phyloP scores from a whole-genome alignment of 2,329 filamentous ascomycete genomes.

The Amauroascus niger region DNA sequence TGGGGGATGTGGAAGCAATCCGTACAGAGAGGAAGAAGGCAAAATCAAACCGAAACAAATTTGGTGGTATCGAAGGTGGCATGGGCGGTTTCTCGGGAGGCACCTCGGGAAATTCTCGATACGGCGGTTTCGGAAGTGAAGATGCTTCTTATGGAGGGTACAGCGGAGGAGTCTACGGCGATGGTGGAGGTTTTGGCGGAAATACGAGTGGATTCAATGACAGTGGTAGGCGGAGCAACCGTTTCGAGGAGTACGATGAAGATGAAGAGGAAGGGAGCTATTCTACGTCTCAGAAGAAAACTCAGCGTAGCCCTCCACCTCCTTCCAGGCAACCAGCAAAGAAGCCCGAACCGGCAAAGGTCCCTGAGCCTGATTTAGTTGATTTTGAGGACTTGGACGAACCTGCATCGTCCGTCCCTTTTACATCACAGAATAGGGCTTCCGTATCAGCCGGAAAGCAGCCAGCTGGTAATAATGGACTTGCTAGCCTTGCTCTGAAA shows the following conservation, averaged over 20 bases:
- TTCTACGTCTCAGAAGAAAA: constrained; percentile 46
- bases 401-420: constrained; percentile 35
- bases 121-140: constrained; percentile 87
- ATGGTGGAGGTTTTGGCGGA: constrained; percentile 86
- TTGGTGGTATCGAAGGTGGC: constrained; percentile 85
- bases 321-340: constrained; percentile 39
- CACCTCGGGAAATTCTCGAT: constrained; percentile 53
- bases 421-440: constrained; percentile 23
- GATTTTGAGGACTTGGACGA: constrained; percentile 66
- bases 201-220: constrained; percentile 63
- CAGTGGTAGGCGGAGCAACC: constrained; percentile 52
- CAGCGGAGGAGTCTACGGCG: constrained; percentile 75
- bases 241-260: constrained; percentile 96
- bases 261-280: constrained; percentile 65
- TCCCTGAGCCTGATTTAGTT: constrained; percentile 84
- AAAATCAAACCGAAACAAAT: constrained; percentile 81
- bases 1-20: constrained; percentile 57
- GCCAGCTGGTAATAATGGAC: constrained; percentile 39
- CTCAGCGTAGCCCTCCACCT: constrained; percentile 30
- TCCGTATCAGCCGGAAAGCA: constrained; percentile 34
- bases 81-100: constrained; percentile 44
- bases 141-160: constrained; percentile 55
- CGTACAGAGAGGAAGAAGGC: constrained; percentile 73
- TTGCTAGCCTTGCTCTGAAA: constrained; percentile 41
- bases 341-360: constrained; percentile 63